Evolutionary conservation across 345 rosid species (phyloP).

Genomic region (Linum lewisii): DNA sequence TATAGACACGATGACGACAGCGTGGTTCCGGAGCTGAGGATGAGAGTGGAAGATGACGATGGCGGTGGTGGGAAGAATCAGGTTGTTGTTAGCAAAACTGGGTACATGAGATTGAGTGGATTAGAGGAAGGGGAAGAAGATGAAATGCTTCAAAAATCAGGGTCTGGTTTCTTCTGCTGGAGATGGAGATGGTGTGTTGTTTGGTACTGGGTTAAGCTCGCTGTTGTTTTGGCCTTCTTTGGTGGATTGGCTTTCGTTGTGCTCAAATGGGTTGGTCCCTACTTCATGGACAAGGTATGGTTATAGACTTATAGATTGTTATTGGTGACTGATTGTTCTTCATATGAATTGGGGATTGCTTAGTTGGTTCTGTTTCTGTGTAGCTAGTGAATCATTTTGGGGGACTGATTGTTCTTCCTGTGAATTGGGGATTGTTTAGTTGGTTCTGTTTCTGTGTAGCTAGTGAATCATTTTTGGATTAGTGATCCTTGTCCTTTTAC

Average conservation of each 20-base stretch:
- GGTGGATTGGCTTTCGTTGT: conserved; percentile 53
- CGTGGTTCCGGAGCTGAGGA: conserved; percentile 70
- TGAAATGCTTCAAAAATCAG: conserved; percentile 5
- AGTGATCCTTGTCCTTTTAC: too few relatives aligned
- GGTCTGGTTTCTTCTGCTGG: conserved; percentile 12
- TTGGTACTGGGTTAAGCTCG: conserved; percentile 70
- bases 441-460: too few relatives aligned
- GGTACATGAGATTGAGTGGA: conserved; percentile 35
- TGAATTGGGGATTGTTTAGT: too few relatives aligned
- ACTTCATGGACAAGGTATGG: conserved; percentile 87
- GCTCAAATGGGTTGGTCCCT: conserved; percentile 88
- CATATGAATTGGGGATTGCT: too few relatives aligned
- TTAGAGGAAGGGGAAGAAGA: conserved; percentile 28
- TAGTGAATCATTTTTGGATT: too few relatives aligned
- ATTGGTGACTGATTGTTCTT: too few relatives aligned
- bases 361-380: too few relatives aligned
- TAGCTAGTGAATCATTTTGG: too few relatives aligned
- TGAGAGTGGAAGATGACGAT: conserved; percentile 20
- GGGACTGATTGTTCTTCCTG: too few relatives aligned
- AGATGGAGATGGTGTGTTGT: conserved; percentile 32
- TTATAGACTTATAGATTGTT: background rate
- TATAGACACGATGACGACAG: conserved; percentile 36
- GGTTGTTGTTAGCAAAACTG: conserved; percentile 9
- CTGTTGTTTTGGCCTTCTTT: conserved; percentile 33
- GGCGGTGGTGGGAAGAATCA: conserved; percentile 29